These are phyloP conservation scores for Ceratorhiza oryzae-sativae DNA, from an alignment of 1,284 basidiomycete species.

Conservation along the genomic window DNA sequence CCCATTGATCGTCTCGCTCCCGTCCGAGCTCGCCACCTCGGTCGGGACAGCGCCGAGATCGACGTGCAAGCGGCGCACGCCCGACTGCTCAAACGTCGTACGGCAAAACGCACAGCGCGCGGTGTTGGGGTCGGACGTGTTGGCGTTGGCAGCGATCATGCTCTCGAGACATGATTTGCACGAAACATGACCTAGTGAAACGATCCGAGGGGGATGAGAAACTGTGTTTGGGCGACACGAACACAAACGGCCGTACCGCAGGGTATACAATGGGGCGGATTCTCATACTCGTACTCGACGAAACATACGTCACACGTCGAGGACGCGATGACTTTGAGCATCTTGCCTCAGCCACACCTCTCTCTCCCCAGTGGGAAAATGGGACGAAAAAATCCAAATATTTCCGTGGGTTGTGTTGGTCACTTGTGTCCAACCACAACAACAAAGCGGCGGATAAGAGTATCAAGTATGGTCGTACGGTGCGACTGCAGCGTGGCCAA, in stretches of 20 bases:
- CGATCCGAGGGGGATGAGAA: background rate
- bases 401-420: background rate
- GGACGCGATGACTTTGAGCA: slow-evolving; percentile 38
- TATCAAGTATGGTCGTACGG: background rate
- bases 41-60: slow-evolving; percentile 35
- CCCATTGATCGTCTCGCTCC: slow-evolving; percentile 35
- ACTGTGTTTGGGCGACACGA: background rate
- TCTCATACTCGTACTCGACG: slow-evolving; percentile 36
- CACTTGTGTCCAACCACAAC: background rate
- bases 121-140: background rate
- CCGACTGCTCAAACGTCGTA: slow-evolving; percentile 32
- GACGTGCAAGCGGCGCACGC: slow-evolving; percentile 30
- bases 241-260: slow-evolving; percentile 20
- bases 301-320: slow-evolving; percentile 39
- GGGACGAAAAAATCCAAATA: background rate
- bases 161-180: slow-evolving; percentile 39
- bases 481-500: slow-evolving; percentile 21
- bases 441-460: background rate
- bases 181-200: slow-evolving; percentile 34
- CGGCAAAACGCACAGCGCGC: slow-evolving; percentile 37
- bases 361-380: slow-evolving; percentile 7
- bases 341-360: slow-evolving; percentile 11
- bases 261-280: slow-evolving; percentile 38
- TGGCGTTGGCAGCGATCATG: slow-evolving; percentile 34
- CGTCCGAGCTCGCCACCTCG: slow-evolving; percentile 29